Conservation (phyloP, 192 early-diverging fungal species). For the Jimgerdemannia flammicorona region DNA sequence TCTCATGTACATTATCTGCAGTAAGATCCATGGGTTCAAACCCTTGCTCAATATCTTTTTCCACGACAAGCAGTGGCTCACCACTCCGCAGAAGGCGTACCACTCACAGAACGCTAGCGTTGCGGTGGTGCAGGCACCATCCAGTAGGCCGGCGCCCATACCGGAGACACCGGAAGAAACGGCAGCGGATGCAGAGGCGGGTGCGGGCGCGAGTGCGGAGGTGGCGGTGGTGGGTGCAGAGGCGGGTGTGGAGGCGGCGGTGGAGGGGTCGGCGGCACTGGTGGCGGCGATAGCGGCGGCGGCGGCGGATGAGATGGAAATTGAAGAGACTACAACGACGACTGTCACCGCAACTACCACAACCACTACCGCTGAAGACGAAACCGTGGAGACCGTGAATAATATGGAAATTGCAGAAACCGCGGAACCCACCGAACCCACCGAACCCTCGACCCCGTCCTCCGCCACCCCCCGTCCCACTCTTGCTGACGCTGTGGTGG, state of each 20-base stretch:
- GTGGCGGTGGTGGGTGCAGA: neutral
- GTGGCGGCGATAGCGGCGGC: neutral
- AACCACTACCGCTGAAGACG: slow-evolving; percentile 3
- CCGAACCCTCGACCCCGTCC: slow-evolving; percentile 7
- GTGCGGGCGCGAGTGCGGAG: neutral
- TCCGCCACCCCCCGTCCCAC: neutral
- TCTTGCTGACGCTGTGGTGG: neutral
- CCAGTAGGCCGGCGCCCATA: neutral
- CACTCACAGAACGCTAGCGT: neutral
- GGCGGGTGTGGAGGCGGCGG: neutral
- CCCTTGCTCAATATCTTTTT: slow-evolving; percentile 76
- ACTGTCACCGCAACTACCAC: slow-evolving; percentile 45
- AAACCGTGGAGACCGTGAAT: slow-evolving; percentile 28
- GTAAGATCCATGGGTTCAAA: slow-evolving; percentile 76
- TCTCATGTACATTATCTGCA: slow-evolving; percentile 74
- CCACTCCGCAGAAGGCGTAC: neutral
- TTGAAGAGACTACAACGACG: slow-evolving; percentile 24
- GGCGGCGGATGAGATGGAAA: neutral
- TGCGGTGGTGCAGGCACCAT: neutral
- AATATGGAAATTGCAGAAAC: slow-evolving; percentile 8
- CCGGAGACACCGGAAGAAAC: neutral
- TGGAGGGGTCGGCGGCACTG: neutral
- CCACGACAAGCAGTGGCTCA: slow-evolving; percentile 58
- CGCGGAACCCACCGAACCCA: neutral
- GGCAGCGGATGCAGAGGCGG: neutral